Evolutionary conservation across 352 stramenopile genomes (phyloP).

Genomic region (Globisporangium sylvaticum): DNA sequence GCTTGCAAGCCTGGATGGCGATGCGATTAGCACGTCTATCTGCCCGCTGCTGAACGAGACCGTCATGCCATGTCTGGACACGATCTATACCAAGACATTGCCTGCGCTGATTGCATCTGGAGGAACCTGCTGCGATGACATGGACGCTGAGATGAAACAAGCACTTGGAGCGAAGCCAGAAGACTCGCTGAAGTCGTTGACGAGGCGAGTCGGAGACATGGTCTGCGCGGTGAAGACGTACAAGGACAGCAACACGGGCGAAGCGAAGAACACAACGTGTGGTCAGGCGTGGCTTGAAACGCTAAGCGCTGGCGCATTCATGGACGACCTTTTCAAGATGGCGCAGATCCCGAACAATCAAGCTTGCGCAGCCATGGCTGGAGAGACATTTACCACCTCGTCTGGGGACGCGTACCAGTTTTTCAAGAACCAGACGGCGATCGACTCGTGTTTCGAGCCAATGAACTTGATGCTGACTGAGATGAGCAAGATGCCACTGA

Average conservation of each 20-base stretch:
- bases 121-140: conserved; percentile 29
- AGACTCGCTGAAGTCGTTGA: conserved; percentile 16
- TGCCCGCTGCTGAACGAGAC: conserved; percentile 32
- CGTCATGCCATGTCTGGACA: conserved; percentile 30
- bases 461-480: conserved; percentile 33
- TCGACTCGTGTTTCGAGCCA: conserved; percentile 36
- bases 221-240: conserved; percentile 26
- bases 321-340: conserved; percentile 25
- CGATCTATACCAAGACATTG: conserved; percentile 24
- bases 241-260: conserved; percentile 4
- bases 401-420: conserved; percentile 22
- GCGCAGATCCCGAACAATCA: conserved; percentile 31
- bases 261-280: conserved; percentile 24
- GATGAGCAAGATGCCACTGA: conserved; percentile 27
- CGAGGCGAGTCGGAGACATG: conserved; percentile 24
- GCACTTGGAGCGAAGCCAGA: conserved; percentile 24
- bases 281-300: conserved; percentile 16
- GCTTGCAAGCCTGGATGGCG: conserved; percentile 4
- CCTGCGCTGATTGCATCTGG: conserved; percentile 23
- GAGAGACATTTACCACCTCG: conserved; percentile 26
- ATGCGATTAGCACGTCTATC: conserved; percentile 17
- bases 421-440: conserved; percentile 22
- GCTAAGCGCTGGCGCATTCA: conserved; percentile 14
- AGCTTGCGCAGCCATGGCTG: conserved; percentile 30
- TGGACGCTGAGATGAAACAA: conserved; percentile 23